A percentile compares a stretch with the other conserved stretches of the same genome.
These are phyloP conservation scores for Striga asiatica DNA, from an alignment of 257 asterid species.

Conservation along the genomic window DNA sequence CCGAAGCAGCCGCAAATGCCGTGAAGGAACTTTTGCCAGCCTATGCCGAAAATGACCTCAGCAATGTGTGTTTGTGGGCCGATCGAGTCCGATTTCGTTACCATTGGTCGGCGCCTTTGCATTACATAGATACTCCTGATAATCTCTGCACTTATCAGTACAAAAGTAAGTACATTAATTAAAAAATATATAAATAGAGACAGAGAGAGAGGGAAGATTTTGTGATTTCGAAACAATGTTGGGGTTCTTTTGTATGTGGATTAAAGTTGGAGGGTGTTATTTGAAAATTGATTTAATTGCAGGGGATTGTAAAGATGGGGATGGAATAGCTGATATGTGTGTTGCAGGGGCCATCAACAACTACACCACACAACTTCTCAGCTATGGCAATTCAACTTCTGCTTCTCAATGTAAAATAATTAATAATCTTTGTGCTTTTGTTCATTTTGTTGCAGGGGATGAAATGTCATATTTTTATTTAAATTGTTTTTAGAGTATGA, in stretches of 20 bases:
- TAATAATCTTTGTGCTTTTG: too few relatives aligned
- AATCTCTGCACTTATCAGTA: slow-evolving; percentile 65
- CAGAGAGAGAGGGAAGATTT: too few relatives aligned
- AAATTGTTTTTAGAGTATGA: not conserved
- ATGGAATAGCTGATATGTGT: slow-evolving; percentile 61
- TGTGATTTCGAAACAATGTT: too few relatives aligned
- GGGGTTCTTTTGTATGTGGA: too few relatives aligned
- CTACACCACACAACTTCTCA: slow-evolving; percentile 30
- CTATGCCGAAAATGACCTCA: slow-evolving; percentile 48
- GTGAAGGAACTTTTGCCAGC: slow-evolving; percentile 60
- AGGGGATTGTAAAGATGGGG: slow-evolving; percentile 91
- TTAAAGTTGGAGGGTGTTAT: not conserved
- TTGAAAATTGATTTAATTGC: not conserved
- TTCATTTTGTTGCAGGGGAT: not conserved
- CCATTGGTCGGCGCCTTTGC: slow-evolving; percentile 82
- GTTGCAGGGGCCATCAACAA: slow-evolving; percentile 72
- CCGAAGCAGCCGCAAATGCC: slow-evolving; percentile 57
- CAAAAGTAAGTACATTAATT: slow-evolving; percentile 36
- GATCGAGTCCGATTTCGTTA: slow-evolving; percentile 60
- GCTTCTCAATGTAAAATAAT: slow-evolving; percentile 23
- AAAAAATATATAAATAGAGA: not conserved
- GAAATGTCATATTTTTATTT: too few relatives aligned
- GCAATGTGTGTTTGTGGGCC: slow-evolving; percentile 80
- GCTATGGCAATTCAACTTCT: slow-evolving; percentile 6
- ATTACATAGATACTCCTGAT: slow-evolving; percentile 69